Base-by-base conservation (phyloP, 2,329 filamentous ascomycete genomes). In the Arthrobotrys sphaeroides region DNA sequence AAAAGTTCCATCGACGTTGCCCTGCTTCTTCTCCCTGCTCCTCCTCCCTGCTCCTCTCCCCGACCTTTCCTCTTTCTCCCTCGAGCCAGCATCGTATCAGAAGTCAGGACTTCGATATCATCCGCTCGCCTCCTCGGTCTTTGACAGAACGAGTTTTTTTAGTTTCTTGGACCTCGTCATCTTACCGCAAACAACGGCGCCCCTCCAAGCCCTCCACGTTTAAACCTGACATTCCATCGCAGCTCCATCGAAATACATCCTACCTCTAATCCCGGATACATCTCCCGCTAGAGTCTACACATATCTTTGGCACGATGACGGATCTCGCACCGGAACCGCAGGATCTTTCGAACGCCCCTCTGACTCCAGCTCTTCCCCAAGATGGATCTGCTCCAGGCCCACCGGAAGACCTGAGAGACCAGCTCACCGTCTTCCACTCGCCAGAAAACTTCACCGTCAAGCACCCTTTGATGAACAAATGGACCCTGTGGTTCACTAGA, bases 401-500 rank as follows among this genome's bases (percentile, higher is more conserved):
- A 13, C 85, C 86, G 66, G 79, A 81, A 62, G 83, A 83, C 64
- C 84, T 85, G 78, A 84, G 84, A 78, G 90, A 94, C 82, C 86
- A 91, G 60, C 87, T 97, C 81, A 99, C 95, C 51, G 94, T 99
- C 80, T 99, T 99, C 86, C 94, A 99, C 83, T 93, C 98, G 85
- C 91, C 95, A 80, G 91, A 97, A 79, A 97, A 99, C 87, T 99
- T 99, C 88, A 99, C 96, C 81, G 95, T 99, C 84, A 99, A 98
- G 88, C 95, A 99, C 84, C 94, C 94, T 79, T 88, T 99, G 77
- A 94, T 96, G 88, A 91, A 97, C 87, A 91, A 92, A 83, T 99
- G 95, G 95, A 98, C 95, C 73, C 87, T 99, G 68, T 99, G 96
- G 96, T 99, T 98, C 87, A 98, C 94, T 81, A 98, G 98, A 88